A percentile compares a stretch with the other conserved stretches of the same genome.
phyloP scores from a whole-genome alignment of 2,329 filamentous ascomycete genomes.

The Neonectria magnoliae region DNA sequence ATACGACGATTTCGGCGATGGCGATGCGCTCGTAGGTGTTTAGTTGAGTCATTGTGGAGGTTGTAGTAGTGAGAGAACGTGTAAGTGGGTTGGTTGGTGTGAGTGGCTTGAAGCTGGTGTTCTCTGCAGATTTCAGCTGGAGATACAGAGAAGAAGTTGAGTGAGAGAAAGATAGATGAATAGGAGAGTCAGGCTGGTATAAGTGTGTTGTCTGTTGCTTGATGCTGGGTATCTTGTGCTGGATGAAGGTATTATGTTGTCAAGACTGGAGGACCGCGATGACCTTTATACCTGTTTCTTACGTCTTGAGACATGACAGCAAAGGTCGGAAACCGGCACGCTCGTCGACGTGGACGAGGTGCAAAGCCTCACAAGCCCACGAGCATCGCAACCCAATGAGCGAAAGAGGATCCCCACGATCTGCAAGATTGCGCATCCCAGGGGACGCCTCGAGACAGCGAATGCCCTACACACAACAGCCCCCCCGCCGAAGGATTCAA shows the following conservation, averaged over 20 bases:
- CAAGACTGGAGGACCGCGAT: background rate
- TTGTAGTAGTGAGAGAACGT: background rate
- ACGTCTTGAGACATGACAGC: background rate
- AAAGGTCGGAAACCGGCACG: conserved; percentile 15
- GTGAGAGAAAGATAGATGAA: background rate
- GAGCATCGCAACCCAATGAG: background rate
- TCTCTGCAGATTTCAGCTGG: background rate
- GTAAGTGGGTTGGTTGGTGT: background rate
- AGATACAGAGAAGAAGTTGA: background rate
- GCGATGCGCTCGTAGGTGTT: conserved; percentile 45
- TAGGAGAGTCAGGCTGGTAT: background rate
- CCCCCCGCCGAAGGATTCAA: background rate
- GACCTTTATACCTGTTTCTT: conserved; percentile 8
- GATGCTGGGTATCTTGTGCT: background rate
- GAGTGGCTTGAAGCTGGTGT: background rate
- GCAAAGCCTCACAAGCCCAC: conserved; percentile 6
- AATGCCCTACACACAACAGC: background rate
- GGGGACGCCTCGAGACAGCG: background rate
- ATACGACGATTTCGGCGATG: conserved; percentile 47
- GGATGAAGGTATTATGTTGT: background rate
- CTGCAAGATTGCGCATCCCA: background rate
- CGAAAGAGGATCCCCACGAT: background rate
- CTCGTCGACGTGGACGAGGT: background rate
- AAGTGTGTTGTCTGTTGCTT: background rate
- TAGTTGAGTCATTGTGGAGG: conserved; percentile 35